These are phyloP conservation scores for Endocladia muricata DNA, from an alignment of 31 red algal species.

Conservation along the genomic window DNA sequence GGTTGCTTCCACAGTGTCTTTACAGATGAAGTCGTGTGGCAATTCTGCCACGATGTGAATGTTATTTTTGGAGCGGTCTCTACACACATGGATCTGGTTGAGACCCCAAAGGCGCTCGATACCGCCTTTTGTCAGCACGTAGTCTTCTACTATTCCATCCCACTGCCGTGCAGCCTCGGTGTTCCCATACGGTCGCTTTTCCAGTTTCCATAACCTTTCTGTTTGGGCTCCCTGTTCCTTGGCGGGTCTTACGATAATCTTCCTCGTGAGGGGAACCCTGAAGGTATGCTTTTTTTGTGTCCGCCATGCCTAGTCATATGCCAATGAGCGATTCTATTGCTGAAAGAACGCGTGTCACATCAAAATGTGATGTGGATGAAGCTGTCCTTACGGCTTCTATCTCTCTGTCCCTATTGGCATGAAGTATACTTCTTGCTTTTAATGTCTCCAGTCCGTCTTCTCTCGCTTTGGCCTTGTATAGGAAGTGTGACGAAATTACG, in stretches of 20 bases:
- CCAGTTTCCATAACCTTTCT: constrained; percentile 1
- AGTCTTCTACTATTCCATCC: not conserved
- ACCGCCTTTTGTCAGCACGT: not conserved
- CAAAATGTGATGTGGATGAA: not conserved
- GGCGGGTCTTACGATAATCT: not conserved
- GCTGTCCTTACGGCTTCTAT: not conserved
- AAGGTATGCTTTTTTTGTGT: constrained; percentile 1
- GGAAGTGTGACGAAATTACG: not conserved
- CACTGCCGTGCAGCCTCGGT: not conserved
- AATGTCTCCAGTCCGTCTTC: not conserved
- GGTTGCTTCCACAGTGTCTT: not conserved
- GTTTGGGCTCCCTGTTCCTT: not conserved
- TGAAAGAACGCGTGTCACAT: not conserved
- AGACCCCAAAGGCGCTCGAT: not conserved
- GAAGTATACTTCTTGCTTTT: not conserved
- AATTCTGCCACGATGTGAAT: not conserved
- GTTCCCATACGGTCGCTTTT: constrained; percentile 2
- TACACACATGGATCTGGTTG: not conserved
- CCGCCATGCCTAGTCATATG: not conserved
- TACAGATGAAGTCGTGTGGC: not conserved
- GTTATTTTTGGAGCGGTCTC: not conserved
- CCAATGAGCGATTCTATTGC: not conserved
- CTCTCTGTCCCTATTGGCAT: not conserved
- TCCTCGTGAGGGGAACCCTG: not conserved
- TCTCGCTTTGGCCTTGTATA: not conserved